Base-by-base conservation (phyloP, 1,284 basidiomycete species). In the Ustilago shanxiensis region DNA sequence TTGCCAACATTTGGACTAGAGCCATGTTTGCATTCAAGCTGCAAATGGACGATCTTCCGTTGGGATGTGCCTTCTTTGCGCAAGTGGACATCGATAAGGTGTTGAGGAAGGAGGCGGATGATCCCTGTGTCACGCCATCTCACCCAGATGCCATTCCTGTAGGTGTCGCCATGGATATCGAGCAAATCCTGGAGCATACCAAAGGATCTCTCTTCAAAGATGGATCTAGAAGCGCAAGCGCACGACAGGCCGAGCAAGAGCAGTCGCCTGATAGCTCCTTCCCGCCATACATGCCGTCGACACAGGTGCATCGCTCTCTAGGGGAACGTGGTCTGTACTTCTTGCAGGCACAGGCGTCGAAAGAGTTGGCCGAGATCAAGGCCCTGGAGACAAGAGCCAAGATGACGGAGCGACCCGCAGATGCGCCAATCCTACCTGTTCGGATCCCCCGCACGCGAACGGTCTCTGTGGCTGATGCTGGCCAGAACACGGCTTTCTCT, bases 1-100 rank as follows among this genome's bases (percentile, higher is more conserved):
- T 99, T 57, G 93, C 95, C 44, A 99, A 99, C 86, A 87, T 98
- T 4, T 99, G 96, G 96, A 99, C 95, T 3, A 90, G 96, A 14
- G 91, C 92, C 60, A 87, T 97, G 86, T 98, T 99, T 87, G 93
- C 95, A 2, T 95, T 91, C 87, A 93, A 91, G 85, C 89, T 99
- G 22, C 95, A 96, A 14, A 95, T 99, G 91, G 94, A 95, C 83
- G 93, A 98, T 85, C 89, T 99, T 18, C 97, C 96, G 0, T 94
- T 97, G 84, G 92, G 85, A 51, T 87, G 87, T 14, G 95, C 95
- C 0, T 99, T 98, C 88, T 99, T 99, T 88, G 97, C 95, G 0
- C 93, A 94, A 0, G 95, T 99, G 44, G 97, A 99, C 83, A 89
- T 98, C 29, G 97, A 99, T 86, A 89, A 90, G 49, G 93, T 98